Evolutionary conservation across 2,329 filamentous ascomycete species (phyloP).

Genomic region (Ophiostoma tasmaniense): DNA sequence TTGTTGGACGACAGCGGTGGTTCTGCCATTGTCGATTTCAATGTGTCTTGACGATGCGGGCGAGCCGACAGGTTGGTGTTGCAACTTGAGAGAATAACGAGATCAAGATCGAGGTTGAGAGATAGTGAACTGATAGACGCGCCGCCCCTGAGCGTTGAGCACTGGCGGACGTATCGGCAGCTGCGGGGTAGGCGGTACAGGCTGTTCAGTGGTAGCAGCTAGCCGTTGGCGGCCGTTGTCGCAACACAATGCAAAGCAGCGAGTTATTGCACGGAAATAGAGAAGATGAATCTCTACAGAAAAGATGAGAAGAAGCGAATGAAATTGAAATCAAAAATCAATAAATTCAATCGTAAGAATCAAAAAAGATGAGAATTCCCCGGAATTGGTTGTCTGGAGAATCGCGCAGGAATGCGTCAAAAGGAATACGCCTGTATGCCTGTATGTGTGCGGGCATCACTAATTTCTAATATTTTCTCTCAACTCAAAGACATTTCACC

Average conservation of each 20-base stretch:
- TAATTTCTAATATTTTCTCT: too few relatives aligned
- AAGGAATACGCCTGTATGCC: neutral
- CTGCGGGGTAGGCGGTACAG: slow-evolving; percentile 12
- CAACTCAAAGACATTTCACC: too few relatives aligned
- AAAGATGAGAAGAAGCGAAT: too few relatives aligned
- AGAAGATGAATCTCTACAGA: too few relatives aligned
- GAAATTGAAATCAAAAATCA: neutral
- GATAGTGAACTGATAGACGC: neutral
- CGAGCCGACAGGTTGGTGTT: neutral
- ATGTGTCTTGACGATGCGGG: too few relatives aligned
- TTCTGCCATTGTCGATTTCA: slow-evolving; percentile 28
- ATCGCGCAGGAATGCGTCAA: neutral
- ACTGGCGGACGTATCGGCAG: slow-evolving; percentile 11
- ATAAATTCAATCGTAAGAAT: neutral
- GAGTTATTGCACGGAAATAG: neutral
- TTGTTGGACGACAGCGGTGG: slow-evolving; percentile 38
- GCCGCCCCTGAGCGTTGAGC: neutral
- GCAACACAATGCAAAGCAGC: neutral
- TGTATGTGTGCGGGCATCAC: neutral
- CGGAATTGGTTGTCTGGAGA: neutral
- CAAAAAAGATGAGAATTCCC: neutral
- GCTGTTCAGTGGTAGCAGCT: neutral
- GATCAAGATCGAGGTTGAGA: neutral
- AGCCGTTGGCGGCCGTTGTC: neutral
- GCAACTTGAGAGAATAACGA: neutral